Evolutionary conservation across 306 rosid genomes (phyloP).

Genomic region (Fragaria nilgerrensis): DNA sequence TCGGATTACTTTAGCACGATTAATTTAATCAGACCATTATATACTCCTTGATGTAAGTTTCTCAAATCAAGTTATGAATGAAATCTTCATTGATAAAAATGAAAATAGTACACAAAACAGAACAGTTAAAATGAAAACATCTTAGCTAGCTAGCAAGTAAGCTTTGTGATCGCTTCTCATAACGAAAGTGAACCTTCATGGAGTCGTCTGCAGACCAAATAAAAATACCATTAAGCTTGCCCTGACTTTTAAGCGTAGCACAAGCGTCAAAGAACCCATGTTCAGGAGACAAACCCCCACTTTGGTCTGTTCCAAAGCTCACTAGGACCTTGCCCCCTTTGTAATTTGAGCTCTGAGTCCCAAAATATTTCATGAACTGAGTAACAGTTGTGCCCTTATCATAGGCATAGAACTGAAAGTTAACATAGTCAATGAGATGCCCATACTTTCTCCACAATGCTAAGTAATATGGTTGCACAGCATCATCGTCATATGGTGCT

Average conservation of each 20-base stretch:
- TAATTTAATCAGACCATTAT: too few relatives aligned
- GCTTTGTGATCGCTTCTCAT: conserved; percentile 29
- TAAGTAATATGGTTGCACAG: conserved; percentile 28
- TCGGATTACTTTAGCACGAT: too few relatives aligned
- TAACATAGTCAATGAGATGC: conserved; percentile 25
- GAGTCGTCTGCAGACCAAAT: conserved; percentile 31
- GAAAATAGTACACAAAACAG: too few relatives aligned
- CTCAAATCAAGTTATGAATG: too few relatives aligned
- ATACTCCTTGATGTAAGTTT: too few relatives aligned
- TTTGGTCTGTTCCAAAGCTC: conserved; percentile 27
- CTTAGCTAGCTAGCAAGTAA: conserved; percentile 9
- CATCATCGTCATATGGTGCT: conserved; percentile 27
- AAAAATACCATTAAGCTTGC: conserved; percentile 25
- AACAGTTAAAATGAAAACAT: neutral
- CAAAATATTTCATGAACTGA: conserved; percentile 17
- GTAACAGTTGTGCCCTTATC: conserved; percentile 12
- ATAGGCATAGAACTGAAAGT: conserved; percentile 33
- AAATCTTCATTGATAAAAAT: too few relatives aligned
- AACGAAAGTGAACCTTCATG: conserved; percentile 8
- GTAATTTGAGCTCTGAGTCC: conserved; percentile 21
- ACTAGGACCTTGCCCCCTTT: conserved; percentile 23
- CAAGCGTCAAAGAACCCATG: conserved; percentile 33
- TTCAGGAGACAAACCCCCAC: conserved; percentile 26
- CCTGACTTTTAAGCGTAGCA: conserved; percentile 9
- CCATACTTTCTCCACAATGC: conserved; percentile 28